Evolutionary conservation across 108 stramenopile species (phyloP), one percentile per base, ranked within the genome.

Genomic region (Pseudonitzschia multiseries): DNA sequence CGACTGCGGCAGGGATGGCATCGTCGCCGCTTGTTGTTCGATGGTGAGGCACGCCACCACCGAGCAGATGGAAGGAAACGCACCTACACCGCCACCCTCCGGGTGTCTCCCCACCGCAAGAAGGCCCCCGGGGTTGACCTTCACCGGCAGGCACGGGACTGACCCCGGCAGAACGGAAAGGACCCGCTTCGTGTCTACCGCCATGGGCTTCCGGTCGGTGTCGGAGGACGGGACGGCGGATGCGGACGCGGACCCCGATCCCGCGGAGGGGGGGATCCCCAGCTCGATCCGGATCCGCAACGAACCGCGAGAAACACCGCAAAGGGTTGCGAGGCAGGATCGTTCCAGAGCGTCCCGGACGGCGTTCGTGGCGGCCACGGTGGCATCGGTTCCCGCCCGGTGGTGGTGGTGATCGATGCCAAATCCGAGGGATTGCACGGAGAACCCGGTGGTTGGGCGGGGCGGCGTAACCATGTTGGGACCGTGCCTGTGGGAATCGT

Each of bases 281-380:
- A 86, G 42, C 59, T 75, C 28, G 15, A 86, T 67, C 26, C 72
- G 51, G 40, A 83, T 68, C 54, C 75, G 79, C 21, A 74, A 73
- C 33, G 46, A 63, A 50, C 17, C 42, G 28, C 64, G 71, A 36
- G 82, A 10, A 48, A 18, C 4, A 65, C 28, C 74, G 72, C n/a
- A n/a, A n/a, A 36, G 36, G 36, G 36, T 36, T 36, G 36, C 36
- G 21, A 83, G 43, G 4, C 54, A 71, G 24, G 60, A 69, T 64
- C 86, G 48, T n/a, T 68, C 74, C 74, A 86, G 70, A 41, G 82
- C 77, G 80, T 86, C 86, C n/a, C 67, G 73, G 8, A 86, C 41
- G 28, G 86, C 86, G 21, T 77, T 68, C 9, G 62, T 26, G 20
- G 82, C 65, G 18, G 86, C 82, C 27, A 74, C 79, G n/a, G 86